phyloP scores from a whole-genome alignment of 768 basidiomycete genomes.

The Mycena olivaceomarginata region DNA sequence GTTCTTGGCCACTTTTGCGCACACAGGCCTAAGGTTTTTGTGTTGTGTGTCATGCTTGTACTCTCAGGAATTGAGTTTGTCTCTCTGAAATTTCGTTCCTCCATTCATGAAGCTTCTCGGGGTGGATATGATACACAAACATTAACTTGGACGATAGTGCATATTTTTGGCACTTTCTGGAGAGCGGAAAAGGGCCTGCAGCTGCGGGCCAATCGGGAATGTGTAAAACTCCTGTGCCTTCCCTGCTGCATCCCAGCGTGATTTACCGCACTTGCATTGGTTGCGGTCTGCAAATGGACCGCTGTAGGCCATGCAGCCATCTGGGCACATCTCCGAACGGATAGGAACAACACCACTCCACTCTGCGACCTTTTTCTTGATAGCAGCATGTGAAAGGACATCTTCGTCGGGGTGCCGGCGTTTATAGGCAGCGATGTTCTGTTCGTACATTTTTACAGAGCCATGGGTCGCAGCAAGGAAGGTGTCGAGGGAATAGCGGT shows the following conservation, averaged over 20 bases:
- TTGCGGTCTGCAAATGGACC: neutral
- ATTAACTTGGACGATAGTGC: conserved; percentile 13
- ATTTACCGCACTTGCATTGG: neutral
- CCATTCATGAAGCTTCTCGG: no score
- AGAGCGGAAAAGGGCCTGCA: neutral
- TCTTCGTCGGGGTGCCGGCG: conserved; percentile 14
- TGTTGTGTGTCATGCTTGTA: no score
- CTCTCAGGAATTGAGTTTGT: no score
- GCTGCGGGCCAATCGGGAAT: neutral
- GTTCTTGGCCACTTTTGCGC: no score
- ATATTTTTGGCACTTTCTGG: neutral
- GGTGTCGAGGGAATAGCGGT: neutral
- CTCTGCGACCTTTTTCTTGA: neutral
- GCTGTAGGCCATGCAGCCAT: neutral
- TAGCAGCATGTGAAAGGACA: neutral
- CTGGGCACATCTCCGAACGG: neutral
- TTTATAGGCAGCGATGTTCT: neutral
- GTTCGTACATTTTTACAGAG: neutral
- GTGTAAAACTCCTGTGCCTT: conserved; percentile 7
- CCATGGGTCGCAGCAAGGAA: neutral
- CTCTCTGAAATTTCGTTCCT: no score
- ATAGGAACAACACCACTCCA: neutral
- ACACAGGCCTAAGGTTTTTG: no score
- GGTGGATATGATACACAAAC: no score
- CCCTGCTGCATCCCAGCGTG: neutral